Base-by-base conservation (phyloP, 1,284 basidiomycete species). In the Lentinula novae-zelandiae region DNA sequence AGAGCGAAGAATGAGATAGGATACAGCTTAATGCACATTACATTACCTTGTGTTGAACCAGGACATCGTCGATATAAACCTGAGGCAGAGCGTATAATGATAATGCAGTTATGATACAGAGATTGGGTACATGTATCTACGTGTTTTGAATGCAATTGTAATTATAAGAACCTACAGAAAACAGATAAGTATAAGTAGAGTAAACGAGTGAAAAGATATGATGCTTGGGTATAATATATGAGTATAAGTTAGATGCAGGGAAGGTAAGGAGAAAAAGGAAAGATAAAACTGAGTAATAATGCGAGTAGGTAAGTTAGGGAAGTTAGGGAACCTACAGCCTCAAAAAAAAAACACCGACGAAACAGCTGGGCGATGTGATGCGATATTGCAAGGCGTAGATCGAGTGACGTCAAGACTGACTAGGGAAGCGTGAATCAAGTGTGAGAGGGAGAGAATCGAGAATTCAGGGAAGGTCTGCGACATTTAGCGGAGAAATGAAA, bases 1-100 rank as follows among this genome's bases (percentile, higher is more conserved):
- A 31, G 72, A 75, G 53, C 67, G 78, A 39, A 66, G 69, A 46
- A 50, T 44, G 42, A 42, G 31, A 8, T 58, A 38, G 8, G 36
- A 36, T 8, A 36, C 22, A 36, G 3, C 10, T 10, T 36, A 36
- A 1, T 3, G 36, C 36, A 22, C 1, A 2, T 22, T 22, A 22
- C 22, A 22, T 22, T 2, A 22, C 36, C 36, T 36, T 36, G 36
- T 8, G 4, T 36, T 3, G 4, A 10, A 15, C 12, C 15, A 15
- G 13, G 40, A 27, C 27, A 27, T 27, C 3, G 27, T 27, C 40
- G 15, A n/a, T 15, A 42, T 46, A 10, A 46, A 3, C 22, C 22
- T 22, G 22, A 22, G 22, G 1, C 22, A 22, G 27, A 46, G 9
- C 20, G 20, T 5, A 46, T 2, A 20, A 20, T 12, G 17, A 9